Conservation (phyloP, 1,284 basidiomycete genomes). For the Ceratobasidium sp. region DNA sequence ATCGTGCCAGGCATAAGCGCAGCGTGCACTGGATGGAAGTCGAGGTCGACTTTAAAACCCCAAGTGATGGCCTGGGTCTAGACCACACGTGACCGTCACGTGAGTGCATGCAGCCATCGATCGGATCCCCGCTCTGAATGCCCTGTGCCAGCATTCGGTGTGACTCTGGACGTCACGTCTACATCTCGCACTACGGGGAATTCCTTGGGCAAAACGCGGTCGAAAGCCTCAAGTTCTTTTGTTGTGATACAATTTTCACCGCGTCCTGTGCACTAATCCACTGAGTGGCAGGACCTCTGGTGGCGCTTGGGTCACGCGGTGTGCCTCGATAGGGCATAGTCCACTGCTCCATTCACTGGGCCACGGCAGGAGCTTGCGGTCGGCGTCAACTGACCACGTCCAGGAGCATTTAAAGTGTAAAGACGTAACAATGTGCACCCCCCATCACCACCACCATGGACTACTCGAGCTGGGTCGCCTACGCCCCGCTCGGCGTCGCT, state of each 20-base stretch:
- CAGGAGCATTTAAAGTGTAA: not conserved
- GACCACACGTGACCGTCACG: conserved; percentile 19
- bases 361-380: conserved; percentile 30
- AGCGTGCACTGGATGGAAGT: not conserved
- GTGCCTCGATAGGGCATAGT: not conserved
- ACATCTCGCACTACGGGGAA: no score
- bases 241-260: no score
- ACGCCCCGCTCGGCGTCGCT: conserved; percentile 27
- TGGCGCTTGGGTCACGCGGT: not conserved
- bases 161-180: no score
- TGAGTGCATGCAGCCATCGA: no score
- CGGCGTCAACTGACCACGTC: not conserved
- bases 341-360: not conserved
- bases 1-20: conserved; percentile 28
- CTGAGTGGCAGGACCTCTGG: no score
- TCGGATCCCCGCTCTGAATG: no score
- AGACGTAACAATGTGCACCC: not conserved
- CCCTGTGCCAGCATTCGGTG: no score
- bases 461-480: conserved; percentile 16
- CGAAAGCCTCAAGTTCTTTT: no score
- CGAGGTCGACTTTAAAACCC: conserved; percentile 2
- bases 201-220: no score
- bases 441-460: conserved; percentile 9
- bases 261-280: no score
- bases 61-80: conserved; percentile 26